Evolutionary conservation across 495 filamentous ascomycete genomes (phyloP).

Genomic region (Penicillium lividum): DNA sequence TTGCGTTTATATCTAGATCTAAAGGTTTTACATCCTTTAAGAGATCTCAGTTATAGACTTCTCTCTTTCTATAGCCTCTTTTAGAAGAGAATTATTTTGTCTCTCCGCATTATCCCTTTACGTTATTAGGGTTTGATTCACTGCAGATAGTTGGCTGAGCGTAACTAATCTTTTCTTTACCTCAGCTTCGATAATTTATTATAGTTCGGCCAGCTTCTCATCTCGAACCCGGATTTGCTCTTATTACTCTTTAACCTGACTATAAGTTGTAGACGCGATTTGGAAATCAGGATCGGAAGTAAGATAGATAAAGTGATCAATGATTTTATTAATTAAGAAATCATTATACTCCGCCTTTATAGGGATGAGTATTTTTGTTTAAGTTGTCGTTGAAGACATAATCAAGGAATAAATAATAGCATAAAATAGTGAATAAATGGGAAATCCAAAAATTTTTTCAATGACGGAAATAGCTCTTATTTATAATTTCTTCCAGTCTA

Average conservation of each 20-base stretch:
- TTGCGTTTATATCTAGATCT: neutral
- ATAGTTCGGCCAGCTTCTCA: neutral
- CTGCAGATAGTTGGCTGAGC: neutral
- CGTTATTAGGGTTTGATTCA: neutral
- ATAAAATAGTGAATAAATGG: neutral
- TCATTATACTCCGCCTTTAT: neutral
- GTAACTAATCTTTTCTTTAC: neutral
- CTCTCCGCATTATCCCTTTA: neutral
- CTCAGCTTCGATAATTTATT: neutral
- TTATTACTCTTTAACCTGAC: conserved; percentile 7
- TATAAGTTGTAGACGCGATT: conserved; percentile 6
- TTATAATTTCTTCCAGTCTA: neutral
- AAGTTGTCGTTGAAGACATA: neutral
- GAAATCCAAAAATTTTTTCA: neutral
- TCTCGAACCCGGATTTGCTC: neutral
- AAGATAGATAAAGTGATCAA: neutral
- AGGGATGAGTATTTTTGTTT: neutral
- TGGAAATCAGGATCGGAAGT: conserved; percentile 8
- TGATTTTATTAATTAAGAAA: neutral
- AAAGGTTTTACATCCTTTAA: neutral
- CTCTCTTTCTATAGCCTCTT: neutral
- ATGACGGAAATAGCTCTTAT: neutral
- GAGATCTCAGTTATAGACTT: neutral
- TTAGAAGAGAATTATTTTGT: neutral
- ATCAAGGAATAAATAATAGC: neutral